Evolutionary conservation across 2,329 filamentous ascomycete genomes (phyloP), one percentile per base, ranked within the genome.

Genomic region (Cercospora canescens): DNA sequence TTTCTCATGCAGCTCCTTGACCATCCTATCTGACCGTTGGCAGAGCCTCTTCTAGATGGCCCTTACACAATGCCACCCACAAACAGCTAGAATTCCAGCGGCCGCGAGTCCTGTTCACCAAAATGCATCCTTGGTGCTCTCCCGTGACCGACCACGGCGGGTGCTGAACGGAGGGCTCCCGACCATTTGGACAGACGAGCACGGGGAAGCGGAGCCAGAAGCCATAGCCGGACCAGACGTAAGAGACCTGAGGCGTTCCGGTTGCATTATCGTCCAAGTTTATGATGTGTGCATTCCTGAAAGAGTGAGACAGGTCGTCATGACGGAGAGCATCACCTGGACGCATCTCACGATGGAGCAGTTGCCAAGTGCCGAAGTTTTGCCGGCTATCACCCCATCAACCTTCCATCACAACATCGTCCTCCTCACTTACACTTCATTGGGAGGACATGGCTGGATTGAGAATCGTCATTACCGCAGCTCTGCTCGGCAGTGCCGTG

Each of bases 341-440:
- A 56, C n/a, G 30, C 7, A 35, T 24, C 52, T 56, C 30, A 56
- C 24, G 52, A 56, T 35, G 2, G 16, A 34, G 30, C 3, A 18
- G 7, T 24, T 55, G 52, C 52, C 52, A 56, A 56, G 52, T 35
- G 52, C 52, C 52, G 52, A 56, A 35, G 30, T 56, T 35, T 32
- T 12, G 52, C 52, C 52, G 52, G 24, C 52, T 32, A 56, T 56
- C 52, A 56, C 52, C 52, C 52, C 28, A 56, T 56, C 52, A 56
- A 56, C 52, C 52, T 56, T 56, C 28, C 26, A 52, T 52, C 52
- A 32, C 52, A 35, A 56, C 52, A 56, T 35, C 32, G 52, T 35
- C 18, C 52, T 56, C 18, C 35, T 56, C 28, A 35, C 28, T 34
- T 30, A 56, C 28, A 32, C 50, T 6, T 9, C 24, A 21, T 21